phyloP scores from a whole-genome alignment of 352 stramenopile species.

The Plasmopara halstedii region DNA sequence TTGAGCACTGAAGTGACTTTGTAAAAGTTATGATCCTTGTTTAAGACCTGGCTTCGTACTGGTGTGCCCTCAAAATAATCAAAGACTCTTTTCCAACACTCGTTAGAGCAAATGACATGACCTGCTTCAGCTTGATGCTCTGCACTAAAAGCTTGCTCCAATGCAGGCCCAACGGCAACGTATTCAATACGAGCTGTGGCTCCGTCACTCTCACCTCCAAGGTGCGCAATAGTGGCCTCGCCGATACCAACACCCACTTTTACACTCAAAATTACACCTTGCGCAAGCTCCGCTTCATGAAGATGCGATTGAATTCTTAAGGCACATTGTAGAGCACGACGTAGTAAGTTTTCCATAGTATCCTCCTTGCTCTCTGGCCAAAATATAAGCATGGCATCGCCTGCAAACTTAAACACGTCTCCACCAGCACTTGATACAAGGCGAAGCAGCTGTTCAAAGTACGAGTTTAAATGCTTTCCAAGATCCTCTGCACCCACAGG shows the following conservation, averaged over 20 bases:
- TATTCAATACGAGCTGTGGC: slow-evolving; percentile 86
- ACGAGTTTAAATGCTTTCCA: slow-evolving; percentile 89
- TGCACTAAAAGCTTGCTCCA: slow-evolving; percentile 86
- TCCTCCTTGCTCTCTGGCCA: slow-evolving; percentile 89
- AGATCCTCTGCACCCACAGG: slow-evolving; percentile 86
- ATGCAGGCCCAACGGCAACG: slow-evolving; percentile 82
- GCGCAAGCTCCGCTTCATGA: slow-evolving; percentile 76
- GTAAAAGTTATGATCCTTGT: slow-evolving; percentile 27
- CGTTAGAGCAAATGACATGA: slow-evolving; percentile 84
- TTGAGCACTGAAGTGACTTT: slow-evolving; percentile 50
- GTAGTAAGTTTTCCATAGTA: slow-evolving; percentile 71
- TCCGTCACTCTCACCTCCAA: slow-evolving; percentile 84
- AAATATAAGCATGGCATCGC: slow-evolving; percentile 93
- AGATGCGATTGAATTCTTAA: slow-evolving; percentile 87
- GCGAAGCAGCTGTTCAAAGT: slow-evolving; percentile 83
- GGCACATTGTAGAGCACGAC: slow-evolving; percentile 84
- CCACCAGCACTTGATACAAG: slow-evolving; percentile 73
- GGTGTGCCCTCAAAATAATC: slow-evolving; percentile 53
- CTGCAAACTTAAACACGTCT: slow-evolving; percentile 94
- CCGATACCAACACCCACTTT: slow-evolving; percentile 92
- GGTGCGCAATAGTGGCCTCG: slow-evolving; percentile 77
- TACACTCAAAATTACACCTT: slow-evolving; percentile 86
- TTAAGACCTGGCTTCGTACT: slow-evolving; percentile 13
- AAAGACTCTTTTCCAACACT: slow-evolving; percentile 69
- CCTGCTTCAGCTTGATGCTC: slow-evolving; percentile 85